A percentile compares a stretch with the other conserved stretches of the same genome.
Evolutionary conservation across 148 eudicot genomes (phyloP).

Genomic region (Drosera capensis): DNA sequence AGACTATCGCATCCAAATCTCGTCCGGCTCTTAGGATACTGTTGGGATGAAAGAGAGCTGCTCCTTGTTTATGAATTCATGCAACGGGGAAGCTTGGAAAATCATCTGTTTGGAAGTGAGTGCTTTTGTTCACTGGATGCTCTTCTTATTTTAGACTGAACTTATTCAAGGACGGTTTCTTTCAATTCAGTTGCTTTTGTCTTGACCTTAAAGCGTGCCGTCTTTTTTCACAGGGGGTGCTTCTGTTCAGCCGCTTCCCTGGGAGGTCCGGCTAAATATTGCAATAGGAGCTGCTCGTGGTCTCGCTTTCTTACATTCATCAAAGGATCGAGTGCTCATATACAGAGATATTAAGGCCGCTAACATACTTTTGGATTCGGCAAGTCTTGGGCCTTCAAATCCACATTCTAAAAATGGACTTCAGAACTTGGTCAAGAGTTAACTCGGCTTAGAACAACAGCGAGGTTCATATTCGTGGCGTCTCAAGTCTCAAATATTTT

Average conservation of each 20-base stretch:
- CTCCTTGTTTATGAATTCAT: slow-evolving; percentile 75
- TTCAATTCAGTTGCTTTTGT: not conserved
- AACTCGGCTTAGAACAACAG: too few species aligned
- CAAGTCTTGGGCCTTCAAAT: slow-evolving; percentile 15
- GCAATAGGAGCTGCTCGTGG: slow-evolving; percentile 82
- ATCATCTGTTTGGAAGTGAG: slow-evolving; percentile 83
- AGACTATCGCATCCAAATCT: slow-evolving; percentile 77
- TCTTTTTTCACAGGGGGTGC: slow-evolving; percentile 36
- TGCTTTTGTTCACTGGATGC: not conserved
- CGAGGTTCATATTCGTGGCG: not conserved
- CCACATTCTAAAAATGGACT: not conserved
- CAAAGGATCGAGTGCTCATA: slow-evolving; percentile 48
- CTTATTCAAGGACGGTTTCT: not conserved
- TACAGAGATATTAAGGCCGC: slow-evolving; percentile 75
- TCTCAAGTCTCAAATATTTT: not conserved
- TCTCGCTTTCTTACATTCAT: slow-evolving; percentile 49
- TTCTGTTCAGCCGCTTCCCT: slow-evolving; percentile 68
- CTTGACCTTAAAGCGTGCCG: too few species aligned
- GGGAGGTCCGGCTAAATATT: slow-evolving; percentile 66
- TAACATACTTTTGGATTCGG: slow-evolving; percentile 74
- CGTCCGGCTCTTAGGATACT: slow-evolving; percentile 71
- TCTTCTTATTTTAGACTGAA: not conserved
- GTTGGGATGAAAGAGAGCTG: slow-evolving; percentile 57
- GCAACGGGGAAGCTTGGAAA: slow-evolving; percentile 78
- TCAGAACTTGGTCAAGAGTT: not conserved